These are phyloP conservation scores for Phytophthora pinifolia DNA, from an alignment of 352 stramenopile species.

Conservation along the genomic window DNA sequence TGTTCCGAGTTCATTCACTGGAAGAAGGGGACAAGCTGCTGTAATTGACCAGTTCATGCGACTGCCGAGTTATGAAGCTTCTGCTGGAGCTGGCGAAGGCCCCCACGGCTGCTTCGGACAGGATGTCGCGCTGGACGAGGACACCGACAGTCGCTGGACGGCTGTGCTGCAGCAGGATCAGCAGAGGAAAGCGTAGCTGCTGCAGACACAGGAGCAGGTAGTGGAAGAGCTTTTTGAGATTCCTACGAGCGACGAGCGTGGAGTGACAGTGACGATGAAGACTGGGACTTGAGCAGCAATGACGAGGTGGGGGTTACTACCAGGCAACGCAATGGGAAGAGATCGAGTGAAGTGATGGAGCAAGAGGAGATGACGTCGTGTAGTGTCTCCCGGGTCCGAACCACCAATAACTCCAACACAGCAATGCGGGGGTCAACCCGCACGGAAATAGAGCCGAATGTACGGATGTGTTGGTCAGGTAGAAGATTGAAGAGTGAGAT, in stretches of 20 bases:
- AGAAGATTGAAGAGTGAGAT: too few species aligned
- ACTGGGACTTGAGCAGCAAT: constrained; percentile 24
- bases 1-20: constrained; percentile 58
- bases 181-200: constrained; percentile 14
- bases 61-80: constrained; percentile 58
- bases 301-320: constrained; percentile 8
- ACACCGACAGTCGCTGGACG: constrained; percentile 17
- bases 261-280: constrained; percentile 50
- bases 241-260: constrained; percentile 61
- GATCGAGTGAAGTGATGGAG: constrained; percentile 19
- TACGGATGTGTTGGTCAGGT: too few species aligned
- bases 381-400: too few species aligned
- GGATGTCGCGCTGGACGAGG: constrained; percentile 33
- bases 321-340: constrained; percentile 21
- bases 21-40: constrained; percentile 43
- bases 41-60: constrained; percentile 32
- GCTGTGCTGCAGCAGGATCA: constrained; percentile 23
- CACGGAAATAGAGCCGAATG: too few species aligned
- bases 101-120: constrained; percentile 43
- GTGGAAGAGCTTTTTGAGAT: constrained; percentile 63
- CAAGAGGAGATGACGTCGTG: constrained; percentile 4
- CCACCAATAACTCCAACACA: too few species aligned
- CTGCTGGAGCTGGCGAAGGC: constrained; percentile 57
- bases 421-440: too few species aligned
- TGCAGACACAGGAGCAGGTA: constrained; percentile 36